Conservation (phyloP, 805 yeast species). For the Danielia reshetovae region DNA sequence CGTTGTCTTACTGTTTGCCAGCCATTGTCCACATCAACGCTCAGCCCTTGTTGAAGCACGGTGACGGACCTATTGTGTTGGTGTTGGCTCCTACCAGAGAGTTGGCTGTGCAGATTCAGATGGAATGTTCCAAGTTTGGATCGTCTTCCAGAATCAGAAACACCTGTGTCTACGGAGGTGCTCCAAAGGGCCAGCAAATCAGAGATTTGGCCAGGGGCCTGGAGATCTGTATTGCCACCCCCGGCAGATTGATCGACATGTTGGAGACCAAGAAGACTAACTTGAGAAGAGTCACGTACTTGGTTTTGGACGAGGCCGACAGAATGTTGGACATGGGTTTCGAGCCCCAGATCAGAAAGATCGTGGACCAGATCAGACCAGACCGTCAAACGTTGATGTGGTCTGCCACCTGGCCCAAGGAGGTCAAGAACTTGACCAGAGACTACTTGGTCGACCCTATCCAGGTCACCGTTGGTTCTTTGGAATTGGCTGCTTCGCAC, state of each 20-base stretch:
- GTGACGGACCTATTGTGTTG: slow-evolving; percentile 96
- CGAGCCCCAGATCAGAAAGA: slow-evolving; percentile 98
- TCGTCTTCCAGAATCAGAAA: slow-evolving; percentile 88
- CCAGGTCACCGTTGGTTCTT: slow-evolving; percentile 94
- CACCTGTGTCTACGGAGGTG: slow-evolving; percentile 99
- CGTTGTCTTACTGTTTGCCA: slow-evolving; percentile 94
- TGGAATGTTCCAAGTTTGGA: slow-evolving; percentile 94
- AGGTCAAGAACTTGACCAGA: slow-evolving; percentile 86
- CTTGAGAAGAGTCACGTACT: slow-evolving; percentile 91
- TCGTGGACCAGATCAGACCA: slow-evolving; percentile 96
- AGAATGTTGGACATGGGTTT: slow-evolving; percentile 99
- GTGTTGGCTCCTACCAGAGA: slow-evolving; percentile 99
- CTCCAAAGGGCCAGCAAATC: slow-evolving; percentile 95
- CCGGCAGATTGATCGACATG: slow-evolving; percentile 98
- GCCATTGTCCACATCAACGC: slow-evolving; percentile 97
- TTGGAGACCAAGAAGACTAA: slow-evolving; percentile 92
- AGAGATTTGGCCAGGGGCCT: slow-evolving; percentile 94
- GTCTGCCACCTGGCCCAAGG: slow-evolving; percentile 99
- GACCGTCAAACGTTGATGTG: slow-evolving; percentile 99
- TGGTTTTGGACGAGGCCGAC: slow-evolving; percentile 98
- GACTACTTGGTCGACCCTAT: slow-evolving; percentile 91
- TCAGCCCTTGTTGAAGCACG: slow-evolving; percentile 86
- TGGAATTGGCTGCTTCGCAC: slow-evolving; percentile 95
- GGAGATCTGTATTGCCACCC: slow-evolving; percentile 96
- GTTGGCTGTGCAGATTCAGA: slow-evolving; percentile 95